Base-by-base conservation (phyloP, 2,329 filamentous ascomycete genomes). In the Pseudogymnoascus sp. region DNA sequence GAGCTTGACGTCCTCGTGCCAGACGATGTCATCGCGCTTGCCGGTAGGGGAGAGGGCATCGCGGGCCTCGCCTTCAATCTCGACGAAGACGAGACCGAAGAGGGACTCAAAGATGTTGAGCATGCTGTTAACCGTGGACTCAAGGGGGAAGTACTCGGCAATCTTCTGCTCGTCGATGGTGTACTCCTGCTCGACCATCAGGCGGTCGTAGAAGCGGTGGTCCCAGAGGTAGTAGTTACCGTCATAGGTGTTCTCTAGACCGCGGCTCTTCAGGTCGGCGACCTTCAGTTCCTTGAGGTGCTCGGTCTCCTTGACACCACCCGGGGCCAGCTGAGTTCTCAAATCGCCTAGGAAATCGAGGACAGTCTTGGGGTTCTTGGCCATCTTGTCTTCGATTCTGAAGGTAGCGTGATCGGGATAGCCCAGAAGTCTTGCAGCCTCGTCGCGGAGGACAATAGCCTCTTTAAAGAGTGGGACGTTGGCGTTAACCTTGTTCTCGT, bases 151-250 rank as follows among this genome's bases (percentile, higher is more conserved):
- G 76, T 93, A 95, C 75, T 95, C 88, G 8, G 90, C 86, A 70
- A 95, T 90, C 72, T 87, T 84, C 69, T 87, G 85, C 74, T 93
- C 89, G 67, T 93, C 89, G 54, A 95, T 86, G 70, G 84, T 86
- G 73, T 86, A 93, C 72, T 93, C 88, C 72, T 88, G 84, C 77
- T 93, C 89, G 40, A 92, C 84, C 83, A 92, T 88, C 72, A 93
- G 78, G 5, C 88, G 86, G 69, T 91, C 88, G 75, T 93, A 95
- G 76, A 86, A 95, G 45, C 88, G 81, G 71, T 89, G 83, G 69
- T 95, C 90, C 90, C 91, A 95, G 42, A 93, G 83, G 74, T 90
- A 93, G 74, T 93, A 91, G 69, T 86, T 85, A 60, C 83, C 85
- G 69, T 90, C 87, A 62, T 83, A 81, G 2, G 80, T 76, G 54